Evolutionary conservation across 495 filamentous ascomycete species (phyloP), one percentile per base, ranked within the genome.

Genomic region (Cercophora scortea): DNA sequence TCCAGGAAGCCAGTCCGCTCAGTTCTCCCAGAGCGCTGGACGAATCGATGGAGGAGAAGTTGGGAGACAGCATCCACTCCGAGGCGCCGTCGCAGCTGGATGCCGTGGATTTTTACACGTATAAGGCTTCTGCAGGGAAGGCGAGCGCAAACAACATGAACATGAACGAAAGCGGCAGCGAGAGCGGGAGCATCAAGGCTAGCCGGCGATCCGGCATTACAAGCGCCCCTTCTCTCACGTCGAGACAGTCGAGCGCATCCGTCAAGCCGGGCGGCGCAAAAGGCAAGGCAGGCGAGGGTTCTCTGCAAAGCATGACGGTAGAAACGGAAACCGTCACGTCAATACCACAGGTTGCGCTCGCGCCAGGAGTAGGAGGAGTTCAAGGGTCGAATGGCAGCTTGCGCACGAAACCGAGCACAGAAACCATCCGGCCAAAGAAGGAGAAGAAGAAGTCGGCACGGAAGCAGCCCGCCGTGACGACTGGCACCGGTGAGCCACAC

Each of bases 311-410:
- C 58, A 98, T 98, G 93, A 96, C 88, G 38, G 92, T 98, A 11
- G 93, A 98, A 70, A 97, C 93, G 4, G 93, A 98, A 72, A 94
- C 90, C 5, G 94, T 98, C 45, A 87, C 80, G 35, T 92, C 93
- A 13, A 88, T 96, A 35, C 90, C 89, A 6, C 92, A 94, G 61
- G 83, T 94, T n/a, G 85, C 88, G 11, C 67, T 94, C 33, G 83
- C 84, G 19, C 79, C 86, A 25, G 85, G 77, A 12, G 72, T 25
- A 25, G 25, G 79, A 6, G 82, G 81, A 19, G 80, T 85, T 40
- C 81, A 86, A 56, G 78, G 78, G 25, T 72, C 77, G 15, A 77
- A 76, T 55, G 87, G 85, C 32, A 95, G 88, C 59, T 70, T 98
- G 42, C 84, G 91, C 56, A 80, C 86, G 59, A 94, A 95, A 64